These are phyloP conservation scores for Mucor piriformis DNA, from an alignment of 371 early-diverging fungal genomes.

Conservation along the genomic window DNA sequence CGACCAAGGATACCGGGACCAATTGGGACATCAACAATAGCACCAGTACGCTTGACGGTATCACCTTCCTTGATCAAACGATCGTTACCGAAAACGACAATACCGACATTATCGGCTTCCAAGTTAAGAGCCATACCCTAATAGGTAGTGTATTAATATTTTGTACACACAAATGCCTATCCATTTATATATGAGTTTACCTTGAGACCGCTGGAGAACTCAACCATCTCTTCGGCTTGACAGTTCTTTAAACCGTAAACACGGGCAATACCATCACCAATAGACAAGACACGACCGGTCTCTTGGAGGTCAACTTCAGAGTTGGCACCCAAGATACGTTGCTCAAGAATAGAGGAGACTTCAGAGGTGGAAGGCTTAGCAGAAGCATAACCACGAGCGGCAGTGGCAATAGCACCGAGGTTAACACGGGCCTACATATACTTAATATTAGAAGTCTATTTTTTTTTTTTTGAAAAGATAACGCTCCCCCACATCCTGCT, in stretches of 20 bases:
- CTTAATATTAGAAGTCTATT: background rate
- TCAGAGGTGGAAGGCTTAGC: slow-evolving; percentile 77
- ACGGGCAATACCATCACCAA: slow-evolving; percentile 99
- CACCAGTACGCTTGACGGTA: slow-evolving; percentile 95
- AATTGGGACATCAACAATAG: slow-evolving; percentile 95
- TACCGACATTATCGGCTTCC: slow-evolving; percentile 98
- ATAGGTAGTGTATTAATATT: background rate
- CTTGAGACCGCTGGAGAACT: slow-evolving; percentile 95
- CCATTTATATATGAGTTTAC: slow-evolving; percentile 32
- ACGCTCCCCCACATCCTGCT: too few relatives aligned
- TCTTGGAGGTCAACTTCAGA: slow-evolving; percentile 87
- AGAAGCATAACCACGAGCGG: slow-evolving; percentile 58
- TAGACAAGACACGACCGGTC: slow-evolving; percentile 96
- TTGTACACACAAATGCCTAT: background rate
- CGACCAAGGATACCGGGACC: slow-evolving; percentile 93
- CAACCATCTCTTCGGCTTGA: slow-evolving; percentile 99
- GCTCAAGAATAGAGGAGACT: slow-evolving; percentile 90
- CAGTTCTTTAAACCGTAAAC: slow-evolving; percentile 96
- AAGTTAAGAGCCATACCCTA: slow-evolving; percentile 97
- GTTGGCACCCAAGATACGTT: slow-evolving; percentile 87
- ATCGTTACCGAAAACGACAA: slow-evolving; percentile 98
- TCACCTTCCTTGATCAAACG: slow-evolving; percentile 91
- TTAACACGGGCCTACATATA: slow-evolving; percentile 48
- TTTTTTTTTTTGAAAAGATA: background rate
- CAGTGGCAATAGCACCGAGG: slow-evolving; percentile 59